phyloP scores from a whole-genome alignment of 805 yeast genomes.

The Blastobotrys robertii region DNA sequence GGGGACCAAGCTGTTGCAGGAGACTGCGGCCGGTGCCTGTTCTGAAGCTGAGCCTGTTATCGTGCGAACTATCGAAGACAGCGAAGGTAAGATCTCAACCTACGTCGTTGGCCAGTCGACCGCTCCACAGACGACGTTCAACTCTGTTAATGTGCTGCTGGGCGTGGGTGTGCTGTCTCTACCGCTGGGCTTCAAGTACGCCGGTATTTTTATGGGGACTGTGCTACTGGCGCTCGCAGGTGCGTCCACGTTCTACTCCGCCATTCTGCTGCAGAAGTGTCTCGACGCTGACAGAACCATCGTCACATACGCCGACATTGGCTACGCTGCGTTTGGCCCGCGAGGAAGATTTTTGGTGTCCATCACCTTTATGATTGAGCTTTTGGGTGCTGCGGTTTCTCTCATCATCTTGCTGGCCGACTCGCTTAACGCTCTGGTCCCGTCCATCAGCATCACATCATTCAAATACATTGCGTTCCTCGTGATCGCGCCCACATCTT shows the following conservation, averaged over 20 bases:
- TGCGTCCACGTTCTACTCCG: constrained; percentile 62
- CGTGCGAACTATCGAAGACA: constrained; percentile 55
- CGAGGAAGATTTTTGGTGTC: constrained; percentile 68
- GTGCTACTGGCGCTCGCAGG: constrained; percentile 54
- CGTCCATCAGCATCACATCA: constrained; percentile 39
- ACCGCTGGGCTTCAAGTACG: constrained; percentile 53
- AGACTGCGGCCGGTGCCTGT: constrained; percentile 15
- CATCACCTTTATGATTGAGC: constrained; percentile 61
- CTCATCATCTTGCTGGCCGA: constrained; percentile 77
- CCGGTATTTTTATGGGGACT: constrained; percentile 56
- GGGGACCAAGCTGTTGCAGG: constrained; percentile 13
- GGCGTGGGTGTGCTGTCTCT: constrained; percentile 62
- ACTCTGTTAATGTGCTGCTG: constrained; percentile 54
- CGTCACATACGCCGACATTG: constrained; percentile 82
- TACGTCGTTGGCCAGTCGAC: constrained; percentile 75
- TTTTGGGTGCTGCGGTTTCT: constrained; percentile 74
- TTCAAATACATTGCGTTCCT: constrained; percentile 53
- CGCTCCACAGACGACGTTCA: constrained; percentile 59
- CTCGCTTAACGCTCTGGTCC: constrained; percentile 62
- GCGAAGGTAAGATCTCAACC: constrained; percentile 60
- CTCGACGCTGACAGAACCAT: constrained; percentile 72
- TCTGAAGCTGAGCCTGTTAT: constrained; percentile 42
- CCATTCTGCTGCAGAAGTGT: constrained; percentile 60
- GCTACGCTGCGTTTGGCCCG: constrained; percentile 76
- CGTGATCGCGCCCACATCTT: constrained; percentile 67